A percentile compares a stretch with the other conserved stretches of the same genome.
Conservation (phyloP, 192 early-diverging fungal species). For the Coemansia sp. region DNA sequence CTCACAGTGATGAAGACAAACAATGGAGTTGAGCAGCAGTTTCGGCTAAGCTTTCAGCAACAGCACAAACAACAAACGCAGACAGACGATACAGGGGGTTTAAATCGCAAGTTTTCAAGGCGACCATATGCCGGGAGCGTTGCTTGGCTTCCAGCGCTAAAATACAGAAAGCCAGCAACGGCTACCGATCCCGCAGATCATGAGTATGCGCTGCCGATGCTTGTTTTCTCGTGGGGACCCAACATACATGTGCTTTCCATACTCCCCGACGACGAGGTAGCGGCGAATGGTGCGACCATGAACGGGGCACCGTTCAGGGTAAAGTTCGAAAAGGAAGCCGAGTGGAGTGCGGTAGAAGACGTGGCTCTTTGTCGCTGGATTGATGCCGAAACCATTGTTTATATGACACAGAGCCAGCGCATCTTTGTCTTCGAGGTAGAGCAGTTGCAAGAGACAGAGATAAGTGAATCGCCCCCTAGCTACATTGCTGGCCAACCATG, state of each 20-base stretch:
- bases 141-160: constrained; percentile 46
- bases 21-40: constrained; percentile 36
- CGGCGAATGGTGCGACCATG: constrained; percentile 39
- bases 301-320: constrained; percentile 15
- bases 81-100: neutral
- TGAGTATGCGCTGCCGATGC: constrained; percentile 22
- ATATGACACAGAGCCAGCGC: constrained; percentile 49
- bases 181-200: constrained; percentile 28
- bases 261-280: constrained; percentile 26
- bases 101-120: constrained; percentile 25
- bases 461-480: constrained; percentile 37
- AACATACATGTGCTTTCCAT: constrained; percentile 20
- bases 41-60: constrained; percentile 21
- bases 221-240: constrained; percentile 44
- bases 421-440: constrained; percentile 48
- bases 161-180: constrained; percentile 23
- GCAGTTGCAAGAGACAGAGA: constrained; percentile 34
- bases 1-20: constrained; percentile 31
- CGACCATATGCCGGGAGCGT: constrained; percentile 46
- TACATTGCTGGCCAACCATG: constrained; percentile 42
- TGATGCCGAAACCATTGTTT: constrained; percentile 30
- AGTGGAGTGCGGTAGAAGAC: constrained; percentile 46
- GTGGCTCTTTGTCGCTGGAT: constrained; percentile 53
- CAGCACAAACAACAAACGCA: constrained; percentile 2
- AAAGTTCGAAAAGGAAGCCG: constrained; percentile 17